Evolutionary conservation across 1,284 basidiomycete genomes (phyloP).

Genomic region (Mycena citricolor): DNA sequence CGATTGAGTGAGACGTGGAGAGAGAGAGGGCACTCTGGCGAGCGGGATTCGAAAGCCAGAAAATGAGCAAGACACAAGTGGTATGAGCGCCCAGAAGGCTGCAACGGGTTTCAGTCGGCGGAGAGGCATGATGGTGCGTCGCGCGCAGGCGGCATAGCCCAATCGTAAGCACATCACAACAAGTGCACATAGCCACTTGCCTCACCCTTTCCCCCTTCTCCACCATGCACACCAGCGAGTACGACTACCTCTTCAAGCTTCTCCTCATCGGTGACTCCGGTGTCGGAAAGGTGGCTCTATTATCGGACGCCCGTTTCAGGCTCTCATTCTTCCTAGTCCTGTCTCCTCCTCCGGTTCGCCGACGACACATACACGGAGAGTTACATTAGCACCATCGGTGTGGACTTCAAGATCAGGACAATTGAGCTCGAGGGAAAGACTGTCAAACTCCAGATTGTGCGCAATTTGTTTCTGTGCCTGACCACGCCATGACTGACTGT

Average conservation of each 20-base stretch:
- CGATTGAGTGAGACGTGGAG: constrained; percentile 9
- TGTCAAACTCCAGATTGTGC: constrained; percentile 98
- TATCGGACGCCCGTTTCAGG: constrained; percentile 20
- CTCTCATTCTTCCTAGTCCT: constrained; percentile 63
- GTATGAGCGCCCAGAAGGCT: constrained; percentile 33
- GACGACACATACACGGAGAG: constrained; percentile 99
- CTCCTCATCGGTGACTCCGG: constrained; percentile 92
- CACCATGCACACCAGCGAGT: constrained; percentile 87
- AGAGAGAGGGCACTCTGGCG: constrained; percentile 16
- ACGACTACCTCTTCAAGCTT: constrained; percentile 94
- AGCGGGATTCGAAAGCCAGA: constrained; percentile 26
- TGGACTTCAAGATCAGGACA: constrained; percentile 99
- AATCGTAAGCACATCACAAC: constrained; percentile 1
- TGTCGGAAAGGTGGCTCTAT: constrained; percentile 82
- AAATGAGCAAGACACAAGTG: too few species aligned
- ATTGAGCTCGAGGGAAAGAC: constrained; percentile 99
- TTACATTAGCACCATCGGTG: constrained; percentile 98
- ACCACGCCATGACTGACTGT: constrained; percentile 10
- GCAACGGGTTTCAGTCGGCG: constrained; percentile 20
- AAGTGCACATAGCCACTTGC: constrained; percentile 22
- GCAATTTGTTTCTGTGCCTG: constrained; percentile 32
- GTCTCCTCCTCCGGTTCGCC: constrained; percentile 96
- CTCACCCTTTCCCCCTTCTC: constrained; percentile 24
- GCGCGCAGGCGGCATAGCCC: constrained; percentile 2
- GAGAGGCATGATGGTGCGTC: too few species aligned